These are phyloP conservation scores for Silene noctiflora DNA, from an alignment of 179 eudicot species.

Conservation along the genomic window DNA sequence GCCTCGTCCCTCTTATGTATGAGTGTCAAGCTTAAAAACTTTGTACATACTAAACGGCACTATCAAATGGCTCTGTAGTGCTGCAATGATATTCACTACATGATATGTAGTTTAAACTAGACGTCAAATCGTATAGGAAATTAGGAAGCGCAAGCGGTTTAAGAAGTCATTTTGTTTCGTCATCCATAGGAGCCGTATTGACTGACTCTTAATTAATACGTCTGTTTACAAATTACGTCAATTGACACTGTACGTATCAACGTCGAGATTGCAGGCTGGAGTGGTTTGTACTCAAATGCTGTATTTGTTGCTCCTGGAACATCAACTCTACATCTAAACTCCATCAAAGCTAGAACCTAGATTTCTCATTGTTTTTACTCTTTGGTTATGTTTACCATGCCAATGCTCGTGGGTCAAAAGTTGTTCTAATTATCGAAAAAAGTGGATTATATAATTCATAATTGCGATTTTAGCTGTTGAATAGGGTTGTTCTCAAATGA, in stretches of 20 bases:
- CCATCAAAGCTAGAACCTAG: constrained; percentile 18
- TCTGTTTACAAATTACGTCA: neutral
- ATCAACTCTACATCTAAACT: constrained; percentile 23
- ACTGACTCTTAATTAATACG: too few species aligned
- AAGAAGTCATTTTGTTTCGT: too few species aligned
- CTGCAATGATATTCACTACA: too few species aligned
- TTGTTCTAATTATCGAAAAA: neutral
- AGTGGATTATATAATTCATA: neutral
- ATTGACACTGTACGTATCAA: neutral
- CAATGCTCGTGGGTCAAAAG: neutral
- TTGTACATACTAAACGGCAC: too few species aligned
- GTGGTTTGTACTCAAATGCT: constrained; percentile 34
- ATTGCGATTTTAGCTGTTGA: neutral
- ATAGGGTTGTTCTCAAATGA: too few species aligned
- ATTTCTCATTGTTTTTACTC: neutral
- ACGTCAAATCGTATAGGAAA: too few species aligned
- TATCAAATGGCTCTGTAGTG: too few species aligned
- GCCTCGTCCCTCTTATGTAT: too few species aligned
- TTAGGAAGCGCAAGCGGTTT: too few species aligned
- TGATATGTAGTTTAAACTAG: too few species aligned
- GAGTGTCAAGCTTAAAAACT: too few species aligned
- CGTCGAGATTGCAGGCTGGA: constrained; percentile 29
- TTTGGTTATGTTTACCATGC: neutral
- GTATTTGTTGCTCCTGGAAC: constrained; percentile 33
- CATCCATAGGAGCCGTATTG: too few species aligned